A percentile compares a stretch with the other conserved stretches of the same genome.
These are phyloP conservation scores for Phylloporus sp. DNA, from an alignment of 768 basidiomycete genomes.

Conservation along the genomic window DNA sequence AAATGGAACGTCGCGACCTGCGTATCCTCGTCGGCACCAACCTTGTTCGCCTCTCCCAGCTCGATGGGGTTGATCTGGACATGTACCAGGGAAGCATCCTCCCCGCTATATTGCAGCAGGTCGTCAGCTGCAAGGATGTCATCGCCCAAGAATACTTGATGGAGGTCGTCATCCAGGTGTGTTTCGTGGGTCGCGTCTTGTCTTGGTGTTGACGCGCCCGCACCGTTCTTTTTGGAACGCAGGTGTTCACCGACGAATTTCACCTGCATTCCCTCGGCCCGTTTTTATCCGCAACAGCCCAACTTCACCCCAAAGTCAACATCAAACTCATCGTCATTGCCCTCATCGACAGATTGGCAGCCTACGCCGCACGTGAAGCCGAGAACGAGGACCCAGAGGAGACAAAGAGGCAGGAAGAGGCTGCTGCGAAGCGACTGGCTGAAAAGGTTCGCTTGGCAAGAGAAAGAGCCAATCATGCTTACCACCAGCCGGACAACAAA, in stretches of 20 bases:
- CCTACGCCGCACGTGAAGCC: conserved; percentile 94
- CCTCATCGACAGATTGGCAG: conserved; percentile 90
- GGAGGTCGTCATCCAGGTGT: conserved; percentile 98
- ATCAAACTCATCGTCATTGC: conserved; percentile 99
- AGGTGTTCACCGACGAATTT: conserved; percentile 99
- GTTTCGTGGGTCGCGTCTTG: neutral
- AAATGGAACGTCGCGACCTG: conserved; percentile 91
- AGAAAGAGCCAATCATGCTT: conserved; percentile 51
- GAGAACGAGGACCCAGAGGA: conserved; percentile 96
- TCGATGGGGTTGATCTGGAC: conserved; percentile 94
- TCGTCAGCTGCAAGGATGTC: conserved; percentile 97
- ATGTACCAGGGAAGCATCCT: conserved; percentile 85
- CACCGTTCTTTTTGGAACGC: neutral
- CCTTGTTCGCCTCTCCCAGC: conserved; percentile 88
- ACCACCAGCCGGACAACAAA: conserved; percentile 29
- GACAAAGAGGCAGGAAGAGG: conserved; percentile 89
- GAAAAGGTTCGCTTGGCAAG: conserved; percentile 80
- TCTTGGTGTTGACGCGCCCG: neutral
- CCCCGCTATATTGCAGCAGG: conserved; percentile 91
- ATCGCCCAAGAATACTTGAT: conserved; percentile 99
- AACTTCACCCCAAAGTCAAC: conserved; percentile 95
- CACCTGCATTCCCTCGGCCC: conserved; percentile 94
- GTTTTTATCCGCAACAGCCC: conserved; percentile 93
- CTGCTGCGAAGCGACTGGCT: conserved; percentile 80
- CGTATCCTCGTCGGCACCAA: conserved; percentile 97